Percentiles rank a stretch among this genome's conserved stretches.
Conservation (phyloP, 768 basidiomycete genomes). For the Phylloporus scabripes region DNA sequence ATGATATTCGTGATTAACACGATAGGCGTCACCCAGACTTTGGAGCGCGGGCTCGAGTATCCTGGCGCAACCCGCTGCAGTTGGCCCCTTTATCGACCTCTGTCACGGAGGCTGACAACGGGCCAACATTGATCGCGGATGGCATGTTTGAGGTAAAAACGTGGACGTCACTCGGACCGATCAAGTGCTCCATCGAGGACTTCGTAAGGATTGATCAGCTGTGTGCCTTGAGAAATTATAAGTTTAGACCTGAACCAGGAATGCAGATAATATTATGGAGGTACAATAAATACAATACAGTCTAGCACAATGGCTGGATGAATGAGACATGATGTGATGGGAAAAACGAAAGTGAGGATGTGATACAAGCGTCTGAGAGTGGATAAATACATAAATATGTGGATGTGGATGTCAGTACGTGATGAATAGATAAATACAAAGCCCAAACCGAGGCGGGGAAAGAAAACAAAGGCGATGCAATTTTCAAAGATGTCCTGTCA, state of each 20-base stretch:
- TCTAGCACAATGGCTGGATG: too few relatives aligned
- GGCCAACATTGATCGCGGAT: constrained; percentile 3
- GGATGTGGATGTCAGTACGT: neutral
- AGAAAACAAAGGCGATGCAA: neutral
- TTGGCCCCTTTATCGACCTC: too few relatives aligned
- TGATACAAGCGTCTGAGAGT: neutral
- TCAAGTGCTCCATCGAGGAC: too few relatives aligned
- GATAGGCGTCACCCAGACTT: constrained; percentile 7
- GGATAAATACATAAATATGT: neutral
- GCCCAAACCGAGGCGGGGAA: neutral
- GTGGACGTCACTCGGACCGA: too few relatives aligned
- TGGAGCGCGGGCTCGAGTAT: constrained; percentile 6
- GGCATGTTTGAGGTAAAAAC: neutral
- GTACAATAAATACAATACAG: too few relatives aligned
- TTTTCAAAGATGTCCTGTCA: constrained; percentile 2
- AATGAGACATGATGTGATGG: too few relatives aligned
- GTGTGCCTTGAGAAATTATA: too few relatives aligned
- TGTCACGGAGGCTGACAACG: constrained; percentile 5
- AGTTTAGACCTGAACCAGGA: too few relatives aligned
- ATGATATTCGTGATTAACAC: constrained; percentile 7
- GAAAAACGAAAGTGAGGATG: too few relatives aligned
- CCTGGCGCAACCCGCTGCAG: constrained; percentile 1
- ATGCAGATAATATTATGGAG: neutral
- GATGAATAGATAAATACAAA: neutral
- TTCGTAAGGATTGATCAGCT: too few relatives aligned